Base-by-base conservation (phyloP, 768 basidiomycete genomes). In the Xerocomus spinulosus region DNA sequence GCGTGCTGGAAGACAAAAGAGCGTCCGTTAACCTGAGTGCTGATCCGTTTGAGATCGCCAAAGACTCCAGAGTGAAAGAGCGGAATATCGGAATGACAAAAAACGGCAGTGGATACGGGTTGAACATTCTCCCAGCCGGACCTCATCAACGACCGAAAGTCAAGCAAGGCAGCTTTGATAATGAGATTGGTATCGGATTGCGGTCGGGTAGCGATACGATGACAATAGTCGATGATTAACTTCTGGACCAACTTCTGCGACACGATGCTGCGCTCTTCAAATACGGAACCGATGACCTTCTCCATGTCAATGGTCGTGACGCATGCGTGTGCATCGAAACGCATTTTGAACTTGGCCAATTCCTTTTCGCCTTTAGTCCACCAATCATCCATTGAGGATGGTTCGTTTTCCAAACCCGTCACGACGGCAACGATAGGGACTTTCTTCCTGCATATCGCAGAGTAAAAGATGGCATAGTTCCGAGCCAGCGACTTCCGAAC, bases 311-410 rank as follows among this genome's bases (percentile, higher is more conserved):
- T 56, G 4, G 72, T 67, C 13, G 72, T 74, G 43, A 75, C 60
- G 44, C 75, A 76, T 9, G 69, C 74, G 18, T 71, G 65, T 2
- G 64, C 71, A 26, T 64, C 55, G 17, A 73, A 73, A 8, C 49
- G 40, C 60, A 75, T 75, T 10, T 60, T 59, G 32, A 68, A 56
- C 21, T 43, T 48, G 15, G 52, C 52, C 44, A 75, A 65, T 10
- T 50, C 48, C 26, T 52, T 47, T 49, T 69, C 57, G 34, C 73
- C 69, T 40, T 58, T 48, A 14, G 35, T 48, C 73, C 72, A 74
- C 73, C 73, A 75, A 25, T 41, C 45, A 2, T 67, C 64, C 62
- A 70, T 70, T 50, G 33, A 52, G 50, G 13, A 68, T 58, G n/a
- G 8, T 65, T 59, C n/a, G 35, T 66, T 66, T 48, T 69, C 69